Evolutionary conservation across 2,329 filamentous ascomycete genomes (phyloP).

Genomic region (Epichloe uncinata): DNA sequence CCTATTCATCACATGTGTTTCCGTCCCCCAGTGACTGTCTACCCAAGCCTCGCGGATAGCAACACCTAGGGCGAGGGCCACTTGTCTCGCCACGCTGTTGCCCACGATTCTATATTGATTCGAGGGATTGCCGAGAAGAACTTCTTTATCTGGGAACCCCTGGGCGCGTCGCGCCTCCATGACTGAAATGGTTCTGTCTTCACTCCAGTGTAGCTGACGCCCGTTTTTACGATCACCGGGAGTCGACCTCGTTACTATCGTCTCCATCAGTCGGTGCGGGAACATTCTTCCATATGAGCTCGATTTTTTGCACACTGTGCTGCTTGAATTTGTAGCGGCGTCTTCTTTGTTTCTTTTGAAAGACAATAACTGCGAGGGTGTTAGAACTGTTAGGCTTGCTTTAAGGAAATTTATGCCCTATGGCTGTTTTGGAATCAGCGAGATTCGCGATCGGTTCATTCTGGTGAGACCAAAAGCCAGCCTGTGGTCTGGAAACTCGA

Average conservation of each 20-base stretch:
- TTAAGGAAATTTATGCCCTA: constrained; percentile 38
- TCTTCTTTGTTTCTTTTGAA: background rate
- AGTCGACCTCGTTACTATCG: constrained; percentile 42
- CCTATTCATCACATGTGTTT: background rate
- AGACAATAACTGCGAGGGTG: constrained; percentile 10
- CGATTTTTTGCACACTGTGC: constrained; percentile 15
- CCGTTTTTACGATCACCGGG: constrained; percentile 44
- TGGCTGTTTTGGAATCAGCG: constrained; percentile 45
- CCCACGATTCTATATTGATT: constrained; percentile 57
- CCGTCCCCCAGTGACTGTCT: constrained; percentile 8
- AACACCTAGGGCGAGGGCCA: constrained; percentile 53
- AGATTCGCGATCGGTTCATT: constrained; percentile 31
- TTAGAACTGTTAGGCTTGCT: constrained; percentile 30
- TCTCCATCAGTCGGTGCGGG: constrained; percentile 42
- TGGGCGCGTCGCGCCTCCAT: constrained; percentile 58
- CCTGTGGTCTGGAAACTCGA: constrained; percentile 56
- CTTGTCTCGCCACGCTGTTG: constrained; percentile 60
- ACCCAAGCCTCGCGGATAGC: constrained; percentile 43
- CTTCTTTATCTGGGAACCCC: constrained; percentile 55
- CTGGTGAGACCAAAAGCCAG: constrained; percentile 27
- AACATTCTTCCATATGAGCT: constrained; percentile 39
- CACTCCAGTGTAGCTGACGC: constrained; percentile 48
- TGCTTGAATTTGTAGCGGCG: background rate
- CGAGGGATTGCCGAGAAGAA: constrained; percentile 43
- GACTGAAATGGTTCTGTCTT: constrained; percentile 48